phyloP scores from a whole-genome alignment of 768 basidiomycete genomes.

The Lactarius sanguifluus region DNA sequence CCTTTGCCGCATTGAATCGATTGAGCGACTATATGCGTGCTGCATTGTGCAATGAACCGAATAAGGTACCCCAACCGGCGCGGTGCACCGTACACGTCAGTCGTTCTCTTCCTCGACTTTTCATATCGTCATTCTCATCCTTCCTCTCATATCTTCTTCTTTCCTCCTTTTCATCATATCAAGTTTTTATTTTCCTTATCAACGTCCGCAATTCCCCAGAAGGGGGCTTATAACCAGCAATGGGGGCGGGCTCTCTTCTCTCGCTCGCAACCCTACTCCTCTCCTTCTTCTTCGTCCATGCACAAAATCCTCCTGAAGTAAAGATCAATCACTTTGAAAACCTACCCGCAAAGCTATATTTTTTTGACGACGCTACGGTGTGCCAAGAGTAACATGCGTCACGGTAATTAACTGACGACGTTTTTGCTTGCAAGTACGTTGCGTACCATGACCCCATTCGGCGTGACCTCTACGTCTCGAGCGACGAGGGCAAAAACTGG shows the following conservation, averaged over 20 bases:
- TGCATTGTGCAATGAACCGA: not conserved
- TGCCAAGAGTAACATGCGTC: constrained; percentile 33
- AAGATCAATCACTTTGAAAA: constrained; percentile 59
- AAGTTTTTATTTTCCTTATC: not conserved
- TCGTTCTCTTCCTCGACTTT: not conserved
- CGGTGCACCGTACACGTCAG: not conserved
- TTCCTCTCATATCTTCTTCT: not conserved
- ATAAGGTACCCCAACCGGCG: not conserved
- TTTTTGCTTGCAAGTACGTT: constrained; percentile 46
- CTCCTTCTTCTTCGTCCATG: constrained; percentile 7
- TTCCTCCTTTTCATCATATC: not conserved
- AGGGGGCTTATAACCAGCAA: constrained; percentile 13
- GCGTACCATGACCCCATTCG: constrained; percentile 76
- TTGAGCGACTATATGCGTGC: not conserved
- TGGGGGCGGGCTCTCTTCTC: constrained; percentile 12
- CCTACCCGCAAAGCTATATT: constrained; percentile 75
- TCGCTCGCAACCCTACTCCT: constrained; percentile 14
- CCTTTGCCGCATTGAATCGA: not conserved
- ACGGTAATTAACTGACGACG: not conserved
- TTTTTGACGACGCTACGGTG: constrained; percentile 92
- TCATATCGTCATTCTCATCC: not conserved
- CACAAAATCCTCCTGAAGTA: constrained; percentile 27
- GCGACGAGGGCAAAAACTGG: constrained; percentile 85
- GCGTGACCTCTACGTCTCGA: constrained; percentile 73
- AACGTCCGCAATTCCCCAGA: not conserved